Percentiles rank a stretch among this genome's conserved stretches.
phyloP scores from a whole-genome alignment of 306 rosid genomes.

The Dalbergia cochinchinensis region DNA sequence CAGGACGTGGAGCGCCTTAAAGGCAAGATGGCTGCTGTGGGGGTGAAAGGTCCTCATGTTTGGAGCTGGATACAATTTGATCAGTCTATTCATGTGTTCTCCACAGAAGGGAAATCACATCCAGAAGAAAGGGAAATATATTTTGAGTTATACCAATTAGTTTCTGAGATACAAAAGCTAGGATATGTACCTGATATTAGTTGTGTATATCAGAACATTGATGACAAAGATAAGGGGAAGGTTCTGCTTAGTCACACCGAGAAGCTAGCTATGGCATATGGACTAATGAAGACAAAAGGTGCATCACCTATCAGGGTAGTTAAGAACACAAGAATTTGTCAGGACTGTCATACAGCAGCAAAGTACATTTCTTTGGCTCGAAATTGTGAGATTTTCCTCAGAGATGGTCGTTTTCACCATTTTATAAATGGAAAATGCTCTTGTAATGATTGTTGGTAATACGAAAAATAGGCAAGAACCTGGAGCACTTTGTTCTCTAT shows the following conservation, averaged over 20 bases:
- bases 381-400: slow-evolving; percentile 55
- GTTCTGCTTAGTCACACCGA: slow-evolving; percentile 73
- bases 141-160: slow-evolving; percentile 65
- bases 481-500: slow-evolving; percentile 12
- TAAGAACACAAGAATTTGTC: slow-evolving; percentile 72
- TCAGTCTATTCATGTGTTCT: slow-evolving; percentile 61
- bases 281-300: slow-evolving; percentile 59
- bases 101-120: slow-evolving; percentile 65
- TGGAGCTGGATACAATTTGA: slow-evolving; percentile 80
- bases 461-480: neutral
- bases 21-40: slow-evolving; percentile 50
- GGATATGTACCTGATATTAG: slow-evolving; percentile 65
- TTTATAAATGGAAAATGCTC: slow-evolving; percentile 66
- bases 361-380: slow-evolving; percentile 65
- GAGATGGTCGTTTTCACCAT: slow-evolving; percentile 75
- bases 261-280: slow-evolving; percentile 77
- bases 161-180: slow-evolving; percentile 58
- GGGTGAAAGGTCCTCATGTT: slow-evolving; percentile 55
- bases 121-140: slow-evolving; percentile 67
- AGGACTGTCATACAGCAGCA: slow-evolving; percentile 71
- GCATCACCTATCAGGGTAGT: slow-evolving; percentile 69
- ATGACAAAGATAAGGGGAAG: slow-evolving; percentile 64
- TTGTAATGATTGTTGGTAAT: slow-evolving; percentile 72
- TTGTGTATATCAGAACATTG: slow-evolving; percentile 70
- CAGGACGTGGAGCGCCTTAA: slow-evolving; percentile 59